phyloP scores from a whole-genome alignment of 768 basidiomycete genomes.

The Floccularia luteovirens region DNA sequence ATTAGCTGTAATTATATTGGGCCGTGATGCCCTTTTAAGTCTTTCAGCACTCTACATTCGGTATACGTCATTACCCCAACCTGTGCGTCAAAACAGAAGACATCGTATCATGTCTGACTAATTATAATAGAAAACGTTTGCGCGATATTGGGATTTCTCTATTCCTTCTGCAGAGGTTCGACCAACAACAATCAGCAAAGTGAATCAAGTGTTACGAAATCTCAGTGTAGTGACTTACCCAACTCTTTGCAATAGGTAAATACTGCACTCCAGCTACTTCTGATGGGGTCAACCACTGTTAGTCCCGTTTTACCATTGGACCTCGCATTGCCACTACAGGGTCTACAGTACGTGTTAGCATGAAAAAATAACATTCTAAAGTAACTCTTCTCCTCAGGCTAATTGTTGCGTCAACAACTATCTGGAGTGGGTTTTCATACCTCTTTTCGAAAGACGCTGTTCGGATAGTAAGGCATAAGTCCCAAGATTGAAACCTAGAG shows the following conservation, averaged over 20 bases:
- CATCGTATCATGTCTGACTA: conserved; percentile 2
- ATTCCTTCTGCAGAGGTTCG: conserved; percentile 93
- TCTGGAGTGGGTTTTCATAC: conserved; percentile 88
- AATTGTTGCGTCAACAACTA: conserved; percentile 83
- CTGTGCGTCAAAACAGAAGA: conserved; percentile 44
- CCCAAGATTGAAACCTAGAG: no score
- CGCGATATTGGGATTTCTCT: conserved; percentile 93
- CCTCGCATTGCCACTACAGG: conserved; percentile 44
- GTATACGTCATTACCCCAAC: conserved; percentile 81
- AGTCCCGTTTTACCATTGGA: conserved; percentile 70
- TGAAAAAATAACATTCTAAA: no score
- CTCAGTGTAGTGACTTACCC: not conserved
- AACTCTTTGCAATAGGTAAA: conserved; percentile 56
- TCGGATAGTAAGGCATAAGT: conserved; percentile 47
- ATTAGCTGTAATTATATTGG: conserved; percentile 79
- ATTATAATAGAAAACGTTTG: conserved; percentile 70
- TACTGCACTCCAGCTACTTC: conserved; percentile 81
- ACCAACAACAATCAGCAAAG: conserved; percentile 93
- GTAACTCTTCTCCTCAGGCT: conserved; percentile 43
- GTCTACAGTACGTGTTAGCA: conserved; percentile 70
- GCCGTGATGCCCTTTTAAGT: conserved; percentile 80
- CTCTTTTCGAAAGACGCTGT: conserved; percentile 71
- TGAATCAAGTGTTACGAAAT: conserved; percentile 13
- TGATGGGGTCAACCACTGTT: conserved; percentile 88
- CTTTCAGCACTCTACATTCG: conserved; percentile 91